Conservation (phyloP, 1,284 basidiomycete genomes). For the Cystobasidium pallidum region DNA sequence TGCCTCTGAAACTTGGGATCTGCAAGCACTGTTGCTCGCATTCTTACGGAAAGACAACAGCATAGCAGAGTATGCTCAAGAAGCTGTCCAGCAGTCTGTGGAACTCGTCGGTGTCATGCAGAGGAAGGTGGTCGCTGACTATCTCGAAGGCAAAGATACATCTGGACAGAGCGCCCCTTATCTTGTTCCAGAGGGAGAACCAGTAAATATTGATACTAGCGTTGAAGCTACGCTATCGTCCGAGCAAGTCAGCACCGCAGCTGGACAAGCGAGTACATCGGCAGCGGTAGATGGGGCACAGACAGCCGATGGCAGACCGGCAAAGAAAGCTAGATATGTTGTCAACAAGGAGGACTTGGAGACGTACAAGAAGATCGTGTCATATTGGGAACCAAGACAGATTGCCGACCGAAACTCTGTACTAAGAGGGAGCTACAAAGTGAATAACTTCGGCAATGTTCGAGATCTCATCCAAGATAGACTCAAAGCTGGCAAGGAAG, state of each 20-base stretch:
- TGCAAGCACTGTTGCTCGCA: conserved; percentile 78
- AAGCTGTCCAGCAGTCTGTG: conserved; percentile 72
- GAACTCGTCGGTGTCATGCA: conserved; percentile 81
- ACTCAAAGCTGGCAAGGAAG: conserved; percentile 72
- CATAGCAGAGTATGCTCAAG: conserved; percentile 82
- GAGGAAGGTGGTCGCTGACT: conserved; percentile 78
- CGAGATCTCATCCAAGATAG: conserved; percentile 68
- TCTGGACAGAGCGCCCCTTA: conserved; percentile 47
- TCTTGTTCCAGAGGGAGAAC: conserved; percentile 30
- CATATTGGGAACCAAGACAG: conserved; percentile 51
- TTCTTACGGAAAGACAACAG: conserved; percentile 73
- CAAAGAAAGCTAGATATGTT: conserved; percentile 65
- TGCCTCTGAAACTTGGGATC: conserved; percentile 69
- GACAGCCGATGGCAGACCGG: conserved; percentile 63
- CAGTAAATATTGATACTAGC: conserved; percentile 26
- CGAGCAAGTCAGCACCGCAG: conserved; percentile 63
- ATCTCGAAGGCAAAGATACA: conserved; percentile 69
- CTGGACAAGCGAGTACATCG: conserved; percentile 60
- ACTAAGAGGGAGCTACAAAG: conserved; percentile 64
- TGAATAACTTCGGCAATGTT: conserved; percentile 72
- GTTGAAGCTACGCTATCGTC: conserved; percentile 28
- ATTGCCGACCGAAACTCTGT: conserved; percentile 74
- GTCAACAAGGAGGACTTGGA: conserved; percentile 76
- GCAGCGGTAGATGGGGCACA: conserved; percentile 5
- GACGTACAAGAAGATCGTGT: conserved; percentile 77